Percentiles rank a stretch among this genome's conserved stretches.
phyloP scores from a whole-genome alignment of 192 early-diverging fungal genomes.

The Gamsiella multidivaricata region DNA sequence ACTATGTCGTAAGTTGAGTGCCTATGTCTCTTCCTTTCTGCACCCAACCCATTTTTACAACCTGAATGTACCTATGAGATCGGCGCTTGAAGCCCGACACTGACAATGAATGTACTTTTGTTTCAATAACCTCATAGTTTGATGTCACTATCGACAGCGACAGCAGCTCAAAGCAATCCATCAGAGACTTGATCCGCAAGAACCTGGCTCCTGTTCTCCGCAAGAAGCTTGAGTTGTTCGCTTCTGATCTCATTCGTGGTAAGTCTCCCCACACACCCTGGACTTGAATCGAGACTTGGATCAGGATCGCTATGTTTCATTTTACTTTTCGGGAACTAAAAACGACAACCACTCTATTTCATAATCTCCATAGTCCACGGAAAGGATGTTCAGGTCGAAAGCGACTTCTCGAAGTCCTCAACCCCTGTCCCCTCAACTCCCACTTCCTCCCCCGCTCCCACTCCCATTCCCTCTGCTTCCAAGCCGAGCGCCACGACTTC shows the following conservation, averaged over 20 bases:
- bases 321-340: neutral
- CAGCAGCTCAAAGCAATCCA: constrained; percentile 58
- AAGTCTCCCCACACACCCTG: neutral
- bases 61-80: too few relatives aligned
- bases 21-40: neutral
- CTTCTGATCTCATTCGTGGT: constrained; percentile 78
- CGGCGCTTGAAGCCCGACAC: too few relatives aligned
- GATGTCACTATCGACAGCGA: constrained; percentile 73
- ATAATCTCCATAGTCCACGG: constrained; percentile 65
- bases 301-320: too few relatives aligned
- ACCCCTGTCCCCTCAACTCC: constrained; percentile 22
- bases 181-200: constrained; percentile 79
- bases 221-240: constrained; percentile 71
- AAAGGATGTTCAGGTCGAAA: constrained; percentile 85
- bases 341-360: neutral
- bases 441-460: constrained; percentile 6
- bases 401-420: constrained; percentile 47
- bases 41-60: too few relatives aligned
- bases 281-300: too few relatives aligned
- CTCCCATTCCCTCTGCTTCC: constrained; percentile 6
- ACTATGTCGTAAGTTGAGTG: constrained; percentile 73
- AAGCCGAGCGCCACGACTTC: constrained; percentile 36
- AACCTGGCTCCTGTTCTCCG: constrained; percentile 70
- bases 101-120: too few relatives aligned
- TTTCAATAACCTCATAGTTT: constrained; percentile 56